Evolutionary conservation across 2,329 filamentous ascomycete species (phyloP), one percentile per base, ranked within the genome.

Genomic region (Botrytis fabae): DNA sequence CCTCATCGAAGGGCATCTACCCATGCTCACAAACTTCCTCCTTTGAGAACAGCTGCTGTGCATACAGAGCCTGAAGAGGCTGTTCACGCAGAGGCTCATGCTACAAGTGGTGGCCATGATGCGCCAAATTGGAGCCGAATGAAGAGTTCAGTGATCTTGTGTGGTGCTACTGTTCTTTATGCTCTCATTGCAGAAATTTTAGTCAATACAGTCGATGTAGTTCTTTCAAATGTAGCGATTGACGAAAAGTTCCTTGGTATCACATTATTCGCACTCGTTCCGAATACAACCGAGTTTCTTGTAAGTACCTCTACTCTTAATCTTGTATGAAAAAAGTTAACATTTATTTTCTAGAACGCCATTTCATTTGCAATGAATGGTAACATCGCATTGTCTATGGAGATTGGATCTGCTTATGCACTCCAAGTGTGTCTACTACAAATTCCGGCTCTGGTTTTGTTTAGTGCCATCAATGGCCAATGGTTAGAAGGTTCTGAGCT

Each of bases 311-410:
- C 35, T 54, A 28, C 14, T 32, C 40, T 10, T 10, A n/a, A 18
- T 40, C 25, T 48, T 25, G 73, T 68, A 32, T 25, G 20, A 48
- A 32, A 46, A 71, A 70, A 68, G 54, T 76, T 80, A 72, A 80
- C 70, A 57, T 72, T 6, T 18, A 44, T 63, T 57, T 54, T 70
- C 1, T 69, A 80, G 91, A 99, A 99, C 83, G 96, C 95, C 81
- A 99, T 99, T 74, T 98, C 95, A 0, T 99, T 99, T 81, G 96
- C 96, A 71, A 99, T 99, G 95, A 98, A 99, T 80, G 96, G 96
- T 74, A 99, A 99, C 82, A 98, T 99, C 82, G 96, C 96, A 0
- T 85, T 99, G 28, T 98, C 94, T 54, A 99, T 99, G 96, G 96
- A 99, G 81, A 99, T 99, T 78, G 96, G 96, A 77, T 98, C 95